Evolutionary conservation across 495 filamentous ascomycete species (phyloP).

Genomic region (Trichocladium uniseriatum): DNA sequence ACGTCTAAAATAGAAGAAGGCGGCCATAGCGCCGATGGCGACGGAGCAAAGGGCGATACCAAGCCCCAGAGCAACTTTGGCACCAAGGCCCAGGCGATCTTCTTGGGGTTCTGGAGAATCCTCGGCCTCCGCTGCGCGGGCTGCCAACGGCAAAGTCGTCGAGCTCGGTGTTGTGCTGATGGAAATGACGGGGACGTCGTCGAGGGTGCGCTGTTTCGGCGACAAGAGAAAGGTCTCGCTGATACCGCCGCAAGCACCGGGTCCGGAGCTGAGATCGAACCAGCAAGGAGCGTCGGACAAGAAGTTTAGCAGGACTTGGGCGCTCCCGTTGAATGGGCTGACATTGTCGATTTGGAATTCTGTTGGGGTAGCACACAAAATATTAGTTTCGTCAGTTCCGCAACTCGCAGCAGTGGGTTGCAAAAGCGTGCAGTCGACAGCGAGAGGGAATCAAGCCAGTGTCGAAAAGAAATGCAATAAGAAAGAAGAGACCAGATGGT

Average conservation of each 20-base stretch:
- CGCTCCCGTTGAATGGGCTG: constrained; percentile 15
- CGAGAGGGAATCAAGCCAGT: too few species aligned
- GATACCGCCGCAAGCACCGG: constrained; percentile 15
- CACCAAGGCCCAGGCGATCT: constrained; percentile 19
- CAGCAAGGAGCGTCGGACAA: constrained; percentile 21
- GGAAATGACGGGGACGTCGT: neutral
- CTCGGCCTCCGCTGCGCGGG: constrained; percentile 4
- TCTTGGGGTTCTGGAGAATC: constrained; percentile 5
- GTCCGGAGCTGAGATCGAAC: constrained; percentile 16
- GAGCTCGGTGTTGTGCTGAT: neutral
- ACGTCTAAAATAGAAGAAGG: constrained; percentile 22
- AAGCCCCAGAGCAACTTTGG: constrained; percentile 20
- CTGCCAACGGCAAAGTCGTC: neutral
- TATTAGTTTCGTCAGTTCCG: constrained; percentile 14
- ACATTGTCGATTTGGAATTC: constrained; percentile 17
- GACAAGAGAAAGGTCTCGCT: constrained; percentile 13
- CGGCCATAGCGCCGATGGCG: constrained; percentile 21
- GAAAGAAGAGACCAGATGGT: neutral
- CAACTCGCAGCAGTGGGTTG: constrained; percentile 4
- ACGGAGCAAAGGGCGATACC: constrained; percentile 17
- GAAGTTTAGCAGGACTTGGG: constrained; percentile 18
- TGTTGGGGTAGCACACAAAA: constrained; percentile 4
- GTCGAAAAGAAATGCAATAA: neutral
- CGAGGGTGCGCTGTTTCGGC: neutral
- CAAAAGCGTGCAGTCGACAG: neutral